Conservation (phyloP, 306 rosid species). For the Lathyrus tuberosus region DNA sequence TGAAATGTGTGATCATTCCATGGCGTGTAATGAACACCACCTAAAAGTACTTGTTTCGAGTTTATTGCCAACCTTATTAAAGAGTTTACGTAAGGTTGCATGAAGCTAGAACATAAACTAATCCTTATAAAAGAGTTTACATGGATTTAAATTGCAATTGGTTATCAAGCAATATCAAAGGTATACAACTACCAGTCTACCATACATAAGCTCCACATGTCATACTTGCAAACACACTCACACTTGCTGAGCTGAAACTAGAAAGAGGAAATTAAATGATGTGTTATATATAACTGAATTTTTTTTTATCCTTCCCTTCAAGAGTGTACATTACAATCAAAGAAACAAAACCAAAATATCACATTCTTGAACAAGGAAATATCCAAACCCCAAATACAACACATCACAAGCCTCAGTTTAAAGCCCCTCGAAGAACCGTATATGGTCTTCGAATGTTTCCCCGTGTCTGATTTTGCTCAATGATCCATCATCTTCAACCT, state of each 20-base stretch:
- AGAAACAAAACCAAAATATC: slow-evolving; percentile 16
- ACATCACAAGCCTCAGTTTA: slow-evolving; percentile 43
- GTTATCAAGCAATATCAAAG: not conserved
- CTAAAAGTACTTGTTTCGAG: no score
- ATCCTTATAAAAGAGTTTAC: slow-evolving; percentile 4
- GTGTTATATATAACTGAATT: not conserved
- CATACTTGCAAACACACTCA: not conserved
- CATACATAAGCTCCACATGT: slow-evolving; percentile 6
- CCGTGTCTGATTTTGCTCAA: slow-evolving; percentile 89
- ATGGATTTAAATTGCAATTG: not conserved
- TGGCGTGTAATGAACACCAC: no score
- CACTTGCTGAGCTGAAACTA: slow-evolving; percentile 5
- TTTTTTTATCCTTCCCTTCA: slow-evolving; percentile 15
- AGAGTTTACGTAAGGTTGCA: not conserved
- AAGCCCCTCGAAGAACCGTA: slow-evolving; percentile 75
- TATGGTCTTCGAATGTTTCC: slow-evolving; percentile 82
- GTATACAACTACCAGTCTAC: not conserved
- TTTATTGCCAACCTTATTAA: no score
- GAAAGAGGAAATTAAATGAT: not conserved
- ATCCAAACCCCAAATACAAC: slow-evolving; percentile 25
- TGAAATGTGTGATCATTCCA: no score
- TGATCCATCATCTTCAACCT: slow-evolving; percentile 84
- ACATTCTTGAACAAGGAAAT: slow-evolving; percentile 1
- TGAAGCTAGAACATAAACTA: not conserved
- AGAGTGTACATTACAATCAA: slow-evolving; percentile 17